Base-by-base conservation (phyloP, 208 protist species). In the Crithidia fasciculata region DNA sequence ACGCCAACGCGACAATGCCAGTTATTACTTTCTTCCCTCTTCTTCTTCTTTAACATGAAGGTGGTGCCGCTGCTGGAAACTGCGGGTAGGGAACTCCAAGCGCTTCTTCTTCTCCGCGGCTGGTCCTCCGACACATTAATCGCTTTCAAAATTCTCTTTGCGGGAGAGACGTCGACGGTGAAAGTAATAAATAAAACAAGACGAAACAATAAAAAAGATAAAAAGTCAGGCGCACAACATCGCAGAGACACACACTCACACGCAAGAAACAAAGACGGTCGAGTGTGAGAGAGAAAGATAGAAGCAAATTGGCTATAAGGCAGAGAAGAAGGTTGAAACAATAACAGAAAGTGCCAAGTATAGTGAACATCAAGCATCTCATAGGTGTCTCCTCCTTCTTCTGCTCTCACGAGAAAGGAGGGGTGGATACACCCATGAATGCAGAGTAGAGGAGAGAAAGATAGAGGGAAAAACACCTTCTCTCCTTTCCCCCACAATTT, bases 271-370 rank as follows among this genome's bases (percentile, higher is more conserved):
- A 56, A 56, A 6, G n/a, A n/a, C 6, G 12, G 52, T 0, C 6
- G 52, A 18, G 8, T 9, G 52, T 9, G 52, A 3, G 52, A 8
- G 3, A n/a, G 3, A 18, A 19, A n/a, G 16, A 18, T 28, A n/a
- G 2, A 56, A 56, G 15, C 15, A n/a, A 56, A n/a, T 12, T 56
- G 52, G 52, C 13, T 56, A n/a, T 56, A 56, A 58, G 54, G 8
- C 19, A 40, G 40, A 40, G 28, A 40, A 58, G 13, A 40, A 28
- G 54, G 54, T n/a, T 40, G 54, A 8, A 40, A 0, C 28, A 58
- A 7, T 8, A 40, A 40, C 54, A 28, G 28, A 47, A 62, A 76
- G 19, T 66, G 8, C 40, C 64, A 58, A 28, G 28, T 43, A 75
- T 12, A 41, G 40, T 40, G 12, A 36, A 18, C 15, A 61, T n/a